A percentile compares a stretch with the other conserved stretches of the same genome.
These are phyloP conservation scores for Rhizopogon salebrosus DNA, from an alignment of 768 basidiomycete genomes.

Conservation along the genomic window DNA sequence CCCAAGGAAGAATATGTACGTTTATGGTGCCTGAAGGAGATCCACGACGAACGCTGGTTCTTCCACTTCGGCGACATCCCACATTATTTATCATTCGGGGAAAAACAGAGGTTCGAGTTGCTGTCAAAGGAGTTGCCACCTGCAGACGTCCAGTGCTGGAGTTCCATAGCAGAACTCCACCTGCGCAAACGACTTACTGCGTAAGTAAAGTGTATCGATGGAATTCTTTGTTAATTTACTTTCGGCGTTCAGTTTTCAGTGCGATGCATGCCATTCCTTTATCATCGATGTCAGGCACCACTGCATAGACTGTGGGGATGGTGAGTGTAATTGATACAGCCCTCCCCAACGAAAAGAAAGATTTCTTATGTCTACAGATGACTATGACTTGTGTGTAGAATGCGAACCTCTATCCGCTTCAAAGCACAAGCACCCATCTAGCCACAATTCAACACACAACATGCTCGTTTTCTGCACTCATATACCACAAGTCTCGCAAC, in stretches of 20 bases:
- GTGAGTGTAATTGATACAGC: not conserved
- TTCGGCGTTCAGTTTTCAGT: not conserved
- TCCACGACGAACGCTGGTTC: not conserved
- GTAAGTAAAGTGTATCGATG: not conserved
- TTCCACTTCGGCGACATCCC: not conserved
- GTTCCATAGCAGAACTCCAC: not conserved
- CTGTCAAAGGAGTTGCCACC: not conserved
- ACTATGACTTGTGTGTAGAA: not conserved
- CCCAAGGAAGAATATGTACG: not conserved
- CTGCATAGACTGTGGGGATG: not conserved
- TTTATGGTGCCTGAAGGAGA: not conserved
- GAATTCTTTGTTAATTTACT: not conserved
- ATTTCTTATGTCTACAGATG: not conserved
- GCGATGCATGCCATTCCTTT: not conserved
- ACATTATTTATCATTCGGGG: not conserved
- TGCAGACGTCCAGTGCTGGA: not conserved
- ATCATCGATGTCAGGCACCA: not conserved
- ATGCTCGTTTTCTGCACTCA: not conserved
- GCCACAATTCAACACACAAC: not conserved
- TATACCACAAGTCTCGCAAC: not conserved
- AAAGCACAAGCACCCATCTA: not conserved
- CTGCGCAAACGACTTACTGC: not conserved
- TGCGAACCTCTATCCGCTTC: not conserved
- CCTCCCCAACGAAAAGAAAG: not conserved
- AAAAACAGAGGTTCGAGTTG: not conserved